Conservation (phyloP, 2,329 filamentous ascomycete genomes). For the Aureobasidium melanogenum region DNA sequence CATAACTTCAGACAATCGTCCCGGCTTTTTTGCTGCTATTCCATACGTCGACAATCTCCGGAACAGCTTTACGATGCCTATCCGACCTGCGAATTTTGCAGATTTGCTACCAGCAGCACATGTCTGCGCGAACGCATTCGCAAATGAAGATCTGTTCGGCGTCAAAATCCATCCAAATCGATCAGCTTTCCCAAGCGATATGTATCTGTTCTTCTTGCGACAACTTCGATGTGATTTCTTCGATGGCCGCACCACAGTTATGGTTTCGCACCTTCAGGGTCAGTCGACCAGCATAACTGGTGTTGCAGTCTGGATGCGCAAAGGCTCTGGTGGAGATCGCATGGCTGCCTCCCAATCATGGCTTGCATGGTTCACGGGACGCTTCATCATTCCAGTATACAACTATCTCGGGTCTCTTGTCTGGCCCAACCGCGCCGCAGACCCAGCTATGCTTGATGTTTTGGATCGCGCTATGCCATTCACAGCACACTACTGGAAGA, state of each 20-base stretch:
- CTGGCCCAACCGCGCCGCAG: conserved; percentile 20
- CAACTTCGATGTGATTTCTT: conserved; percentile 16
- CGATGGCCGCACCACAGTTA: not conserved
- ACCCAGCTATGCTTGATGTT: conserved; percentile 14
- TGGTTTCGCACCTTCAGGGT: not conserved
- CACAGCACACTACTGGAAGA: conserved; percentile 20
- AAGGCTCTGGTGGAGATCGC: conserved; percentile 9
- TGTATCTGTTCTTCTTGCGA: conserved; percentile 20
- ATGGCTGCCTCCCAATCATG: conserved; percentile 8
- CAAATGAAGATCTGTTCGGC: conserved; percentile 20
- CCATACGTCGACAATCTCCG: not conserved
- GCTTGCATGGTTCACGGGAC: conserved; percentile 3
- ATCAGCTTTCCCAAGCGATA: conserved; percentile 19
- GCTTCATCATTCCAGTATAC: conserved; percentile 14
- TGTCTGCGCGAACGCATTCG: conserved; percentile 20
- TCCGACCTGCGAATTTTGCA: conserved; percentile 19
- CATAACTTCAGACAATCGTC: not conserved
- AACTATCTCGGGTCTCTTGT: conserved; percentile 18
- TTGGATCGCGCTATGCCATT: conserved; percentile 16
- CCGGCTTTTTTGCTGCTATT: no score
- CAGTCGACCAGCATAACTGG: conserved; percentile 16
- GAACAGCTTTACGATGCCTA: conserved; percentile 16
- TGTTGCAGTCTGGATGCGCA: conserved; percentile 20
- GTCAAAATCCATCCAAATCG: conserved; percentile 19
- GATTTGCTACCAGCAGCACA: conserved; percentile 21